phyloP scores from a whole-genome alignment of 495 filamentous ascomycete species.

The Penicillium alfredii region DNA sequence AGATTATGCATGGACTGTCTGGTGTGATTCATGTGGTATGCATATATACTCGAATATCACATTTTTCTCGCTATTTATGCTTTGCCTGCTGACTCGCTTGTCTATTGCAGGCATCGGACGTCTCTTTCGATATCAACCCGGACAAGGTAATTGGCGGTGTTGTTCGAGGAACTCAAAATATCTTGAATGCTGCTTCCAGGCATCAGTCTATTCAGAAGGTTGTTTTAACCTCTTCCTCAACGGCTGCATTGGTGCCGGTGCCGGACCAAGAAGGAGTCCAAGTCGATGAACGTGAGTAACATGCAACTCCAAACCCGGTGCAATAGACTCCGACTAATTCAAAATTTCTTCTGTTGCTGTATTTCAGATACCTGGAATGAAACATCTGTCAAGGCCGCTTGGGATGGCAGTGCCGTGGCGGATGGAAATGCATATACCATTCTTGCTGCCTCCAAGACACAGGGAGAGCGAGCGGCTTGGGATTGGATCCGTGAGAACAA shows the following conservation, averaged over 20 bases:
- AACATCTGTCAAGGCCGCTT: too few relatives aligned
- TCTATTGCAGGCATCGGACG: conserved; percentile 13
- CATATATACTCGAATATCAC: too few relatives aligned
- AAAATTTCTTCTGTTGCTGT: too few relatives aligned
- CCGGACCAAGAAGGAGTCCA: conserved; percentile 3
- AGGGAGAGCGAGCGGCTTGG: too few relatives aligned
- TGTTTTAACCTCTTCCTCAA: conserved; percentile 5
- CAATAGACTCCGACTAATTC: too few relatives aligned
- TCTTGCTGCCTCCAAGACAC: too few relatives aligned
- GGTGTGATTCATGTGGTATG: conserved; percentile 35
- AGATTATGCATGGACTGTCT: conserved; percentile 32
- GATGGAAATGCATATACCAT: too few relatives aligned
- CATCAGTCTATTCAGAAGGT: conserved; percentile 1
- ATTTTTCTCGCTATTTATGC: too few relatives aligned
- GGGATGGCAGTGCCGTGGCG: too few relatives aligned
- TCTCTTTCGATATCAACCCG: conserved; percentile 29
- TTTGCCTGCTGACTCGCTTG: neutral
- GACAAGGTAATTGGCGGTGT: conserved; percentile 34
- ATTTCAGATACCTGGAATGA: too few relatives aligned
- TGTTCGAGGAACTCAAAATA: conserved; percentile 1
- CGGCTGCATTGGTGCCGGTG: conserved; percentile 1
- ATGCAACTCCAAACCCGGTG: neutral
- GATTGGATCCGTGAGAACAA: too few relatives aligned
- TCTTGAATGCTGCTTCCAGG: conserved; percentile 5
- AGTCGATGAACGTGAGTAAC: conserved; percentile 1